phyloP scores from a whole-genome alignment of 768 basidiomycete genomes.

The Leccinum pellstonianum region DNA sequence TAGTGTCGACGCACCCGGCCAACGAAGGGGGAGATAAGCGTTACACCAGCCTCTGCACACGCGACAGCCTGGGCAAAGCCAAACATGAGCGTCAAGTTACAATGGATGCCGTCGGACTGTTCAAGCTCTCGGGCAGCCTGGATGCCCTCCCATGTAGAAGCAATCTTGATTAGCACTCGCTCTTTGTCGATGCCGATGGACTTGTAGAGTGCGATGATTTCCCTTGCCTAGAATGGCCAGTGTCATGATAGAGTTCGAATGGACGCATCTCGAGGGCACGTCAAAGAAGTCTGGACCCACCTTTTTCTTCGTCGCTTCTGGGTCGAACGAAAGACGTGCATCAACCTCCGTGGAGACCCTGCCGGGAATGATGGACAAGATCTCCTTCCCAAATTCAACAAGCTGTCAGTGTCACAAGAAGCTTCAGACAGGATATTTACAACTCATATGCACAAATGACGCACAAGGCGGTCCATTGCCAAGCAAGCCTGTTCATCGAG shows the following conservation, averaged over 20 bases:
- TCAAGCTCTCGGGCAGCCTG: conserved; percentile 95
- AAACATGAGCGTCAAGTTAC: conserved; percentile 96
- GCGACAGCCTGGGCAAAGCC: conserved; percentile 97
- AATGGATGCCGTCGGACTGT: conserved; percentile 86
- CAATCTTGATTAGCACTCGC: conserved; percentile 96
- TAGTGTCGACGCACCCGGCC: conserved; percentile 66
- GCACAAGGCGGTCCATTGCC: neutral
- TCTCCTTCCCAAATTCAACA: conserved; percentile 94
- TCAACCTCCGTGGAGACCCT: conserved; percentile 98
- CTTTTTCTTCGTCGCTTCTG: conserved; percentile 83
- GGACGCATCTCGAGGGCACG: neutral
- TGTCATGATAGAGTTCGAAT: neutral
- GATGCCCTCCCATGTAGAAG: conserved; percentile 98
- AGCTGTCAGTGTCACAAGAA: conserved; percentile 30
- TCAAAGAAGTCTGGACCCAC: conserved; percentile 26
- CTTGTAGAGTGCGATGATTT: conserved; percentile 89
- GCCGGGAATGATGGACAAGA: conserved; percentile 89
- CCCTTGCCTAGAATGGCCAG: conserved; percentile 48
- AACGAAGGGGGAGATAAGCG: conserved; percentile 96
- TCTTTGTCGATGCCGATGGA: conserved; percentile 86
- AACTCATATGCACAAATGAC: neutral
- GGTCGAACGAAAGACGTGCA: conserved; percentile 92
- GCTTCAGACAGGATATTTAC: neutral
- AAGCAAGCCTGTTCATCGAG: conserved; percentile 70
- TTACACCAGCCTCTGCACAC: conserved; percentile 95